Base-by-base conservation (phyloP, 2,329 filamentous ascomycete genomes). In the Niveomyces coronatus region DNA sequence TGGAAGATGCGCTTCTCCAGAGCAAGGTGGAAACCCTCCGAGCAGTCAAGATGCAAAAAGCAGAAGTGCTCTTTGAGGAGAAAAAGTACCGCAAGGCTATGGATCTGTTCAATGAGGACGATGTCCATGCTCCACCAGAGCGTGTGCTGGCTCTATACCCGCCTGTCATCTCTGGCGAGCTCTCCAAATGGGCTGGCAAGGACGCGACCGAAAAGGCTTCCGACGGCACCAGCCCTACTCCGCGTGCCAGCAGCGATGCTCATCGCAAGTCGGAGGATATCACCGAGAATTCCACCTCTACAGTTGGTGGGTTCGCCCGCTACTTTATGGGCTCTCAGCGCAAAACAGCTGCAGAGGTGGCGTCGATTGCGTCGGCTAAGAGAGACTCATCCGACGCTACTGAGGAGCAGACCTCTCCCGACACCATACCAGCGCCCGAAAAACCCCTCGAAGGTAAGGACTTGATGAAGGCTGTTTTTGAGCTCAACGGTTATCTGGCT, bases 41-140 rank as follows among this genome's bases (percentile, higher is more conserved):
- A 19, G 82, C 93, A 49, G 79, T 93, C 49, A 93, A 89, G 62
- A 91, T 94, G 65, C 72, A 83, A 48, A 98, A 98, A 56, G 91
- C 89, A 0, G 85, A 94, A 55, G 64, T 70, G 11, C 64, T 96
- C 4, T 98, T 98, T 51, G 77, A 79, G 42, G 69, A 84, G 48
- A 82, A 79, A 49, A 93, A 83, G 54, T 98, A 88, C 53, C 74
- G 81, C 27, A 80, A 87, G 35, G 82, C 89, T 1, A 73, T 98
- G 63, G 88, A 96, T 49, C 63, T 98, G 2, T 96, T 96, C 61
- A 78, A 76, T 37, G 74, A 77, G 48, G 85, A 85, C 4, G 82
- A 91, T 38, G 86, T 95, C 3, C 79, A 85, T 49, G 88, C 91
- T 0, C 85, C 91, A 1, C 89, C 91, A 0, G 86, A 93, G 54